A percentile compares a stretch with the other conserved stretches of the same genome.
Conservation (phyloP, 345 rosid species). For the Camelina hispida region DNA sequence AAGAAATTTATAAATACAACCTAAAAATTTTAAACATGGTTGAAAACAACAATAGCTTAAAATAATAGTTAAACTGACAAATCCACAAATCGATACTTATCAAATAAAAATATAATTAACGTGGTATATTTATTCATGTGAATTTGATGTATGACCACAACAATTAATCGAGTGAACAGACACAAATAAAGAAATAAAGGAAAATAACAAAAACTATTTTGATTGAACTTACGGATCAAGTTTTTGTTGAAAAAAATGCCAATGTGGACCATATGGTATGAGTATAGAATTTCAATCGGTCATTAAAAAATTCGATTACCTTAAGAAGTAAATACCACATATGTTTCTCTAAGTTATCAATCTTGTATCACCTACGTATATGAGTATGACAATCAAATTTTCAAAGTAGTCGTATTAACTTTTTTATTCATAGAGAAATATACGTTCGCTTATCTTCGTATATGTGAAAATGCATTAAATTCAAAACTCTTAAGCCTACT, state of each 20-base stretch:
- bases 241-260: constrained; percentile 1
- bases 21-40: not conserved
- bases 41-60: not conserved
- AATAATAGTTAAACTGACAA: not conserved
- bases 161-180: not conserved
- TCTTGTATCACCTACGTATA: not conserved
- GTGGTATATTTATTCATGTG: not conserved
- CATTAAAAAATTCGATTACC: not conserved
- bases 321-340: not conserved
- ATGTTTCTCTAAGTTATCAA: not conserved
- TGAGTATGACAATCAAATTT: not conserved
- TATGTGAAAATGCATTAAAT: not conserved
- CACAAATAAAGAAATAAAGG: not conserved
- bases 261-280: constrained; percentile 11
- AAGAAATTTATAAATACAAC: not conserved
- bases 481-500: not conserved
- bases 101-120: not conserved
- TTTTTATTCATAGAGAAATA: not conserved
- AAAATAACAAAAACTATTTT: not conserved
- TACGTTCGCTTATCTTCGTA: not conserved
- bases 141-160: not conserved
- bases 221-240: constrained; percentile 14
- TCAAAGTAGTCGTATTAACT: too few species aligned
- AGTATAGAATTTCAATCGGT: not conserved
- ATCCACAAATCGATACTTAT: not conserved